Conservation (phyloP, 495 filamentous ascomycete species). For the Xylaria cubensis region DNA sequence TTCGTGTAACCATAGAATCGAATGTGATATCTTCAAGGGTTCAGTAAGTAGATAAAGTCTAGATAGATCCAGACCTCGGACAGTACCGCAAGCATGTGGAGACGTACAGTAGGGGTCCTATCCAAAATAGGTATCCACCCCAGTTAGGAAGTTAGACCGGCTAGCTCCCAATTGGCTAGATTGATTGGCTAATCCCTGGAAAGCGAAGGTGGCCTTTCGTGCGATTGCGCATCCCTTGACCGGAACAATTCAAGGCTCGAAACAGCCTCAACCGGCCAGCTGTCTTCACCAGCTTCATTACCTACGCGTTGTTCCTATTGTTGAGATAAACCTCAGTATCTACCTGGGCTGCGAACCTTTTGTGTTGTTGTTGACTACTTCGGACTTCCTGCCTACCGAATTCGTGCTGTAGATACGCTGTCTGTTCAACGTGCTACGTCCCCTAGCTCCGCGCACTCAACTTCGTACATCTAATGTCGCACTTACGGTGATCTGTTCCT, state of each 20-base stretch:
- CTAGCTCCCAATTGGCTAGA: constrained; percentile 28
- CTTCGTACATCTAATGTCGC: constrained; percentile 22
- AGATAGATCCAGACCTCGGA: not conserved
- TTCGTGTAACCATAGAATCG: not conserved
- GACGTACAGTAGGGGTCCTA: not conserved
- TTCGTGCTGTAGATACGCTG: constrained; percentile 22
- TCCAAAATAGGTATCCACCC: not conserved
- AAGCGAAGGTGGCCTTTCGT: constrained; percentile 45
- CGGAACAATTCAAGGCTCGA: constrained; percentile 16
- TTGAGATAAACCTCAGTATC: not conserved
- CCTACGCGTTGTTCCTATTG: constrained; percentile 27
- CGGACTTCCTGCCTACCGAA: constrained; percentile 20
- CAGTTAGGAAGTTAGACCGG: not conserved
- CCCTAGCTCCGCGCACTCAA: constrained; percentile 10
- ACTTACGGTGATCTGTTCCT: constrained; percentile 23
- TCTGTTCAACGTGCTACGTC: constrained; percentile 25
- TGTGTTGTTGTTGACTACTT: not conserved
- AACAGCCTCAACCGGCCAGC: constrained; percentile 21
- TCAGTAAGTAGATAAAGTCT: too few relatives aligned
- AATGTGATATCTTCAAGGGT: too few relatives aligned
- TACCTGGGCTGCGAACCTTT: not conserved
- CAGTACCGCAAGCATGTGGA: constrained; percentile 1
- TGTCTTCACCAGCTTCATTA: constrained; percentile 22
- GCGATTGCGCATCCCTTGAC: constrained; percentile 13
- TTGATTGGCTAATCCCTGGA: constrained; percentile 31